phyloP scores from a whole-genome alignment of 495 filamentous ascomycete genomes.

The Penicillium pancosmium region DNA sequence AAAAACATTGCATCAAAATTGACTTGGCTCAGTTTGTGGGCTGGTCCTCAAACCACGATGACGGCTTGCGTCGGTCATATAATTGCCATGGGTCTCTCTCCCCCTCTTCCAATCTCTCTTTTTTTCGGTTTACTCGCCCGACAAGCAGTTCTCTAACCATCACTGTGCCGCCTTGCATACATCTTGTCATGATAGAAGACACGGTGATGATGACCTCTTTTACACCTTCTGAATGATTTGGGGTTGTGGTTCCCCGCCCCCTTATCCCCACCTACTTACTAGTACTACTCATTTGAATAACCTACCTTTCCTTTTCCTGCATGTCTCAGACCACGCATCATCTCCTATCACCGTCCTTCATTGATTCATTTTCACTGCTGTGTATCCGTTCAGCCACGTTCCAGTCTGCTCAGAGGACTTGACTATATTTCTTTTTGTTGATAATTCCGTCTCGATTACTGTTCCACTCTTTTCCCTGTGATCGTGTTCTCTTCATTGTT shows the following conservation, averaged over 20 bases:
- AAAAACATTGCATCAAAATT: slow-evolving; percentile 16
- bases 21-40: slow-evolving; percentile 32
- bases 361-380: slow-evolving; percentile 19
- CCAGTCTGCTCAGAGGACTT: slow-evolving; percentile 23
- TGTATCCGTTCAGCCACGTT: slow-evolving; percentile 13
- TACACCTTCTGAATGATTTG: slow-evolving; percentile 13
- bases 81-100: slow-evolving; percentile 40
- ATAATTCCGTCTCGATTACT: slow-evolving; percentile 23
- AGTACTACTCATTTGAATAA: slow-evolving; percentile 4
- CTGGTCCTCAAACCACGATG: slow-evolving; percentile 31
- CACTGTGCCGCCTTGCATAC: slow-evolving; percentile 1
- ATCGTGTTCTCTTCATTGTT: slow-evolving; percentile 20
- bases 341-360: slow-evolving; percentile 24
- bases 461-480: slow-evolving; percentile 17
- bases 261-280: slow-evolving; percentile 17
- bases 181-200: background rate
- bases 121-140: background rate
- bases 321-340: slow-evolving; percentile 16
- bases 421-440: slow-evolving; percentile 28
- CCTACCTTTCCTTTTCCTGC: slow-evolving; percentile 19
- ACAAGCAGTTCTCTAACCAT: background rate
- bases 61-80: slow-evolving; percentile 25
- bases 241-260: slow-evolving; percentile 9
- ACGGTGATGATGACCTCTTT: background rate
- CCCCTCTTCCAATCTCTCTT: too few relatives aligned